Evolutionary conservation across 108 stramenopile species (phyloP).

Genomic region (Cyclostephanos tholiformis): DNA sequence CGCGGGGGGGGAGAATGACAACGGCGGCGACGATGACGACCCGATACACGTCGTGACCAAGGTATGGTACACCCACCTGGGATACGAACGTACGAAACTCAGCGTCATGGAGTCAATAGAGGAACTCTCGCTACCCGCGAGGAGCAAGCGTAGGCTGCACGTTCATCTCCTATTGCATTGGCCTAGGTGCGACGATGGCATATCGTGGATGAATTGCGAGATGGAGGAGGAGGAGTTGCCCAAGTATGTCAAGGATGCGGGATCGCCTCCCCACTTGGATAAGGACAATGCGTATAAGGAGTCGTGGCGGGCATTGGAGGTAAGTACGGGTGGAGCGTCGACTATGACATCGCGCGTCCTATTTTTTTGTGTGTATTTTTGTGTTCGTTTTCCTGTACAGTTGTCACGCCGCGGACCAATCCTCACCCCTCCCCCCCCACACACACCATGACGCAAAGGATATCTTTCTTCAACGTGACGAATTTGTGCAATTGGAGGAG

Average conservation of each 20-base stretch:
- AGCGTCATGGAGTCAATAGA: constrained; percentile 62
- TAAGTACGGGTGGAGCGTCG: constrained; percentile 7
- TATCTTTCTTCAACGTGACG: not conserved
- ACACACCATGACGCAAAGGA: not conserved
- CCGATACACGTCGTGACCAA: constrained; percentile 85
- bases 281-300: constrained; percentile 77
- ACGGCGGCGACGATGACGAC: constrained; percentile 29
- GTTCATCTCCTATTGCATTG: constrained; percentile 85
- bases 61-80: constrained; percentile 91
- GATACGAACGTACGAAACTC: constrained; percentile 80
- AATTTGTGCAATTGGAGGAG: not conserved
- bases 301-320: constrained; percentile 84
- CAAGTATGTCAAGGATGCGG: constrained; percentile 56
- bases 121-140: constrained; percentile 30
- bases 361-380: too few species aligned
- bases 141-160: constrained; percentile 30
- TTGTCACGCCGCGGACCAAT: constrained; percentile 10
- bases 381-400: too few species aligned
- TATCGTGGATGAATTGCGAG: constrained; percentile 86
- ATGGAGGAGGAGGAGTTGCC: constrained; percentile 69
- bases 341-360: too few species aligned
- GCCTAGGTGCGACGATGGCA: constrained; percentile 77
- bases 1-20: constrained; percentile 10
- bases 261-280: constrained; percentile 76
- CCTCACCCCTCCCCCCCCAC: not conserved